Conservation (phyloP, 208 protist genomes). For the Wallacemonas sp. region DNA sequence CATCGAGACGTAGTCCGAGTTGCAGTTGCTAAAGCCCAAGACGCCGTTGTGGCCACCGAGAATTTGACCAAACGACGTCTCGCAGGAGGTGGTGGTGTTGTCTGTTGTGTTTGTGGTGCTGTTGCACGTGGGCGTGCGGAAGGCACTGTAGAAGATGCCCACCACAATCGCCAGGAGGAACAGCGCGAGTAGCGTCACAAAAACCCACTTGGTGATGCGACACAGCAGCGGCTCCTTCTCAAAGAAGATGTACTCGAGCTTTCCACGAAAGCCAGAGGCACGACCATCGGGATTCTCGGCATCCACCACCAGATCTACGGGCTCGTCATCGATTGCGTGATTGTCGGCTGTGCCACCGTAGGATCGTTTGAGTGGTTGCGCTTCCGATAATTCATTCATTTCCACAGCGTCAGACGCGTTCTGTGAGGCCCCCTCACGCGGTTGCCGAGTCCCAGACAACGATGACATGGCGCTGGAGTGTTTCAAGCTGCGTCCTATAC, state of each 20-base stretch:
- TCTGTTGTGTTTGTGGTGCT: neutral
- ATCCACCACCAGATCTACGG: neutral
- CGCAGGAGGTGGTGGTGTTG: neutral
- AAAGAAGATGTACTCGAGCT: slow-evolving; percentile 19
- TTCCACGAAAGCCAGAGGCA: neutral
- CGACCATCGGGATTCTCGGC: neutral
- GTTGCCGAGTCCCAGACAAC: too few relatives aligned
- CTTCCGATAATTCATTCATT: too few relatives aligned
- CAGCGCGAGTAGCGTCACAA: slow-evolving; percentile 28
- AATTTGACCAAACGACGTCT: slow-evolving; percentile 44
- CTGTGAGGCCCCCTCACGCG: too few relatives aligned
- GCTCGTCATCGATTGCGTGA: too few relatives aligned
- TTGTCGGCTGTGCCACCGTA: too few relatives aligned
- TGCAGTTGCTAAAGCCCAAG: slow-evolving; percentile 43
- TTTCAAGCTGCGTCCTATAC: too few relatives aligned
- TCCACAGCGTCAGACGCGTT: too few relatives aligned
- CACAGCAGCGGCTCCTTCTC: slow-evolving; percentile 26
- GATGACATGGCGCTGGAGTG: too few relatives aligned
- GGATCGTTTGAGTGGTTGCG: too few relatives aligned
- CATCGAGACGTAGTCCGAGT: slow-evolving; percentile 24
- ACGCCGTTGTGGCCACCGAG: slow-evolving; percentile 41
- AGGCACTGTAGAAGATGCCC: slow-evolving; percentile 58
- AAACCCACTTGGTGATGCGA: slow-evolving; percentile 22
- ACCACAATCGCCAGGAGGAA: slow-evolving; percentile 42
- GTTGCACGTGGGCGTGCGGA: slow-evolving; percentile 18